phyloP scores from a whole-genome alignment of 2,329 filamentous ascomycete species.

The Knufia fluminis region DNA sequence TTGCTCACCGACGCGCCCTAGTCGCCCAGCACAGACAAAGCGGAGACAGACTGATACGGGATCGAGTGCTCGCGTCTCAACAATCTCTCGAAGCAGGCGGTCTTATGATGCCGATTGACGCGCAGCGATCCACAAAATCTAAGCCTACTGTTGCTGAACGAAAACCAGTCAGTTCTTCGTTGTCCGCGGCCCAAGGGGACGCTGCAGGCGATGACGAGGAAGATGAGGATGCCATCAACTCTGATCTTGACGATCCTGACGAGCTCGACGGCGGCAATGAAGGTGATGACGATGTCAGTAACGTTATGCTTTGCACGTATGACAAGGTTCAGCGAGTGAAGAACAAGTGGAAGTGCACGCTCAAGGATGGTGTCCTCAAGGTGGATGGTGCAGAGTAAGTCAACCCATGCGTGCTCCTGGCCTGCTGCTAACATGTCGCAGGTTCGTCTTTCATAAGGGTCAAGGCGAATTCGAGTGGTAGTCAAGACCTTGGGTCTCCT shows the following conservation, averaged over 20 bases:
- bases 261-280: conserved; percentile 83
- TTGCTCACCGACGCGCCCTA: conserved; percentile 34
- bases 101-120: conserved; percentile 34
- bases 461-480: conserved; percentile 98
- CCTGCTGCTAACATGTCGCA: conserved; percentile 28
- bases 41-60: conserved; percentile 33
- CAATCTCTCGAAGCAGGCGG: conserved; percentile 38
- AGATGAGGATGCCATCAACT: conserved; percentile 92
- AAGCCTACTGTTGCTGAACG: conserved; percentile 23
- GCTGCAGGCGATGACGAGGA: conserved; percentile 44
- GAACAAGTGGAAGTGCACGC: conserved; percentile 99
- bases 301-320: conserved; percentile 98
- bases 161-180: conserved; percentile 17
- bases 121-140: conserved; percentile 29
- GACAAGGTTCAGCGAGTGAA: conserved; percentile 98
- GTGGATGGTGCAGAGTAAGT: conserved; percentile 81
- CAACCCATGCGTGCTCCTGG: neutral
- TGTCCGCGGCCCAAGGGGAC: conserved; percentile 44
- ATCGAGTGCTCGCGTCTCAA: conserved; percentile 34
- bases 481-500: conserved; percentile 12
- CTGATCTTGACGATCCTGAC: conserved; percentile 89
- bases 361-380: conserved; percentile 92
- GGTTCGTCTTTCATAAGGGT: conserved; percentile 94
- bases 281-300: conserved; percentile 70
- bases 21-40: conserved; percentile 29